Percentiles rank a stretch among this genome's conserved stretches.
Conservation (phyloP, 1,284 basidiomycete genomes). For the Inonotus obliquus region DNA sequence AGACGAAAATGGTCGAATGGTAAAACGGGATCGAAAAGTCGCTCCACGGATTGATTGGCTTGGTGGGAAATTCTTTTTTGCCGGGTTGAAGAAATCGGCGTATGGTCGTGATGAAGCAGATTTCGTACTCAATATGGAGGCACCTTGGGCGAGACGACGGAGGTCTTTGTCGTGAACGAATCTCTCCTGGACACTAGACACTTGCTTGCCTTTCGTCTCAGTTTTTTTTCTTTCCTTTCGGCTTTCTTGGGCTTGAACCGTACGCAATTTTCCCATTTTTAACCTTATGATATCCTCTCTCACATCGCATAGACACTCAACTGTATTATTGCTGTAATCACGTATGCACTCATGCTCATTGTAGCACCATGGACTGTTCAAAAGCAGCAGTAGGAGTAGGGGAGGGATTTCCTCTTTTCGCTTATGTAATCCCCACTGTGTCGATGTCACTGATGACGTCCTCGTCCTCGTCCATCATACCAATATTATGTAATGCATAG, state of each 20-base stretch:
- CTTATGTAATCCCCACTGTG: no score
- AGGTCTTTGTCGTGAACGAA: not conserved
- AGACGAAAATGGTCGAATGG: not conserved
- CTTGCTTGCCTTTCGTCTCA: not conserved
- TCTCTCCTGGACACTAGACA: not conserved
- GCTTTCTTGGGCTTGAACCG: no score
- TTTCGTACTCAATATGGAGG: constrained; percentile 12
- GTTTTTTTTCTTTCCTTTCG: not conserved
- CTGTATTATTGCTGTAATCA: not conserved
- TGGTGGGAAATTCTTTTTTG: constrained; percentile 11
- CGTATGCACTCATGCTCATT: not conserved
- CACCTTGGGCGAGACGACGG: constrained; percentile 6
- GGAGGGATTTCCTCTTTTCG: no score
- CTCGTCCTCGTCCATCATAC: no score
- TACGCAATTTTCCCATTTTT: not conserved
- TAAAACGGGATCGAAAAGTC: constrained; percentile 4
- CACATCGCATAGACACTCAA: not conserved
- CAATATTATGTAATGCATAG: no score
- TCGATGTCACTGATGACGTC: no score
- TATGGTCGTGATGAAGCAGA: not conserved
- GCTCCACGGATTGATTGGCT: constrained; percentile 10
- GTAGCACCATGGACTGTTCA: no score
- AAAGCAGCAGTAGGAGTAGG: no score
- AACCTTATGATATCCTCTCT: not conserved
- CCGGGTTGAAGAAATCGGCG: not conserved